Base-by-base conservation (phyloP, 148 eudicot genomes). In the Nepenthes gracilis region DNA sequence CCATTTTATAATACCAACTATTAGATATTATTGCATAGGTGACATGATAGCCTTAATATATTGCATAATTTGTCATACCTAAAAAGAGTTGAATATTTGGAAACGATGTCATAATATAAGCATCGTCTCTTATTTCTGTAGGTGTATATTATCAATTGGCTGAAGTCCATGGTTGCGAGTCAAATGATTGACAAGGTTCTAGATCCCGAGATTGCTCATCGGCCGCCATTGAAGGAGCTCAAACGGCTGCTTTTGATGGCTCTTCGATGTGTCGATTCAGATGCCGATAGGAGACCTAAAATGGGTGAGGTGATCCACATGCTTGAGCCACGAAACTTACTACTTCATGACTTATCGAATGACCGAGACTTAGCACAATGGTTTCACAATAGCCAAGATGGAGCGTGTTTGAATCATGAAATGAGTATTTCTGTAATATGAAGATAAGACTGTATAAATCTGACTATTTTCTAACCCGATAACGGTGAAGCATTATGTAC, bases 221-320 rank as follows among this genome's bases (percentile, higher is more conserved):
- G 12, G 56, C 81, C 81, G 10, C 43, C 71, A 9, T 7, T 62
- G 60, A 74, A 59, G 56, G 84, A 74, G 52, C 75, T 77, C 7
- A 77, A 77, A 56, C 55, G 83, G 38, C 7, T 77, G 2, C 36
- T 72, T 2, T 66, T 79, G 68, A 72, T 79, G 12, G 77, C 83
- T 6, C 75, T 79, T 2, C 64, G 83, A 15, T 82, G 86, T 58
- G 77, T 70, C 2, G 81, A 79, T 74, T 58, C 55, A 7, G 81
- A 67, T 4, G 68, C 15, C 6, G 65, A 72, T n/a, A 74, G 59
- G 2, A 69, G 87, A 74, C 84, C 84, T 47, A 72, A 37, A 55
- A 82, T 82, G 71, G 79, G 77, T 35, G 63, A 82, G 54, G 72
- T 79, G 8, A 67, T 82, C 35, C 87, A 79, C 37, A 82, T 82